Evolutionary conservation across 2,329 filamentous ascomycete genomes (phyloP), one percentile per base, ranked within the genome.

Genomic region (Exophiala viscosa): DNA sequence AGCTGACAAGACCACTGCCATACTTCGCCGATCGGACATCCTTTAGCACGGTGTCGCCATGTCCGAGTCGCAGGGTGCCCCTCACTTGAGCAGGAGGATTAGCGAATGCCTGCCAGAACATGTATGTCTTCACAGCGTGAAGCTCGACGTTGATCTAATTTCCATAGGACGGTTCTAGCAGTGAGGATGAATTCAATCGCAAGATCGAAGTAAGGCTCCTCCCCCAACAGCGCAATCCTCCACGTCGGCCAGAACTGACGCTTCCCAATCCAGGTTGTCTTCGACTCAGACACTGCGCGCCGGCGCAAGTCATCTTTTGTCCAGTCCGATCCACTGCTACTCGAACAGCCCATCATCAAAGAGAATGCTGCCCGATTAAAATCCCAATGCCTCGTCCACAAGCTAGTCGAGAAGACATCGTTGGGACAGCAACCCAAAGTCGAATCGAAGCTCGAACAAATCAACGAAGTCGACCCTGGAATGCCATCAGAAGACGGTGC

Each of bases 301-400:
- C 77, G 82, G 50, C 79, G 82, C 61, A 82, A 81, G 69, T 82
- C 82, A 15, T 85, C 82, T 3, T 70, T 85, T 15, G 78, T 78
- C 32, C 68, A 70, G 13, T 17, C 57, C 13, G 60, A 61, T 38
- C 42, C 43, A 5, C 56, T 52, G 14, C 31, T 23, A 13, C 14
- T 51, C 35, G 57, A 55, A 35, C 53, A 45, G 67, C 73, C 53
- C 65, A 70, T 17, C 65, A 64, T 17, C 65, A 64, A 28, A 63
- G 74, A 32, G 65, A 67, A 28, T 67, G 69, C 18, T 65, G 71
- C 11, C 54, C 69, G 58, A 69, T 69, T 50, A 57, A 64, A 67
- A 31, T 84, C 82, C 2, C 75, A 79, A 52, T 85, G 83, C 63
- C 82, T 84, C 55, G 81, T 85, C 2, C 83, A 86, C 61, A 75